Evolutionary conservation across 306 rosid genomes (phyloP), one percentile per base, ranked within the genome.

Genomic region (Senna tora): DNA sequence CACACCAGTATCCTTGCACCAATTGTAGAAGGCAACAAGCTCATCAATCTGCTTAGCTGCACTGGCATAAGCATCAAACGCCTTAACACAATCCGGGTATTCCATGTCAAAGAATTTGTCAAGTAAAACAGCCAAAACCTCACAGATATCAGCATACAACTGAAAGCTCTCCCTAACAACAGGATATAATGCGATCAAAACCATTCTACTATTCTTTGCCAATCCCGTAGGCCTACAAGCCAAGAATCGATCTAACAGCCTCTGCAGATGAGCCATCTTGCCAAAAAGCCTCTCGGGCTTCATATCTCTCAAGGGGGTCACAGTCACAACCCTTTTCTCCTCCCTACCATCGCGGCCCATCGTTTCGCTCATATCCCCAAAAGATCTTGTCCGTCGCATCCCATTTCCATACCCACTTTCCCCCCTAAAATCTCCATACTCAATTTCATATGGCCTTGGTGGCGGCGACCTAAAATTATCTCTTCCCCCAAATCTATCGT

Each of bases 91-190:
- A 66, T 94, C 99, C 1, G 93, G 56, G n/a, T 89, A 86, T 79
- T 94, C 99, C 97, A 91, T 87, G 46, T 91, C 99, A 72, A 94
- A 94, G 83, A 94, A 94, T 64, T 86, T 94, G 32, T 94, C 99
- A 7, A 94, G 96, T 77, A 94, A 71, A 67, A 94, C 87, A 9
- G 99, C 97, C 81, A 94, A 73, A 67, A 84, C 96, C 83, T 94
- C 97, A 16, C 99, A 94, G 25, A 94, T 76, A 71, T 94, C 97
- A 1, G 96, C 97, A 77, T 91, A 91, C 77, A 94, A 47, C 86
- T 94, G 95, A 79, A 86, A 94, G 57, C 95, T 91, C 82, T 94
- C 99, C 76, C 79, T 94, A 57, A 94, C 96, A 36, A 89, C 82
- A 4, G 97, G 92, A 34, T 91, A 94, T 84, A 91, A 45, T 0